phyloP scores from a whole-genome alignment of 176 grass and related monocot genomes.

The Carex littledalei region DNA sequence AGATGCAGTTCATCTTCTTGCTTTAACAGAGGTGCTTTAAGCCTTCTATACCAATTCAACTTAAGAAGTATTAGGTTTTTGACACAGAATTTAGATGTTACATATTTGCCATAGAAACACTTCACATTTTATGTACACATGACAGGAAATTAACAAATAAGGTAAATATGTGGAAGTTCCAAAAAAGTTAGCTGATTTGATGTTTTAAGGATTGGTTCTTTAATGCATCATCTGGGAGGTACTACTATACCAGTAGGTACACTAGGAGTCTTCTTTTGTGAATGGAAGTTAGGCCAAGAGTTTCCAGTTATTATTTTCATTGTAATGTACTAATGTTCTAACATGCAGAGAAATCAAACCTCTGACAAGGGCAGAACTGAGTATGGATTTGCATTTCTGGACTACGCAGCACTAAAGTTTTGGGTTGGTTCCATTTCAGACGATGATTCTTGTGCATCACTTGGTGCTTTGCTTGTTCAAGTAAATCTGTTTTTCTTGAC shows the following conservation, averaged over 20 bases:
- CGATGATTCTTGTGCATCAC: slow-evolving; percentile 67
- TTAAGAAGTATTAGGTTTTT: background rate
- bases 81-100: background rate
- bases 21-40: slow-evolving; percentile 80
- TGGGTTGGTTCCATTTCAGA: slow-evolving; percentile 84
- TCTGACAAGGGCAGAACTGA: slow-evolving; percentile 19
- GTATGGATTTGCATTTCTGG: slow-evolving; percentile 96
- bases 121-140: background rate
- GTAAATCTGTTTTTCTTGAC: slow-evolving; percentile 32
- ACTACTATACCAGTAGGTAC: background rate
- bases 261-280: background rate
- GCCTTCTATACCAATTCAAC: background rate
- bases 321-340: background rate
- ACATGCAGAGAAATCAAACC: slow-evolving; percentile 16
- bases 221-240: background rate
- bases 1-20: slow-evolving; percentile 90
- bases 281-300: background rate
- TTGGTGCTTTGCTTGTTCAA: slow-evolving; percentile 92
- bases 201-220: background rate
- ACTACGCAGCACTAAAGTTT: slow-evolving; percentile 75
- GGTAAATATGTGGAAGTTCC: background rate
- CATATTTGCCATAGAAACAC: background rate
- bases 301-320: background rate
- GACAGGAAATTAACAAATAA: background rate
- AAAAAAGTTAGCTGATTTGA: background rate